Evolutionary conservation across 495 filamentous ascomycete genomes (phyloP), one percentile per base, ranked within the genome.

Genomic region (Trichoderma parareesei): DNA sequence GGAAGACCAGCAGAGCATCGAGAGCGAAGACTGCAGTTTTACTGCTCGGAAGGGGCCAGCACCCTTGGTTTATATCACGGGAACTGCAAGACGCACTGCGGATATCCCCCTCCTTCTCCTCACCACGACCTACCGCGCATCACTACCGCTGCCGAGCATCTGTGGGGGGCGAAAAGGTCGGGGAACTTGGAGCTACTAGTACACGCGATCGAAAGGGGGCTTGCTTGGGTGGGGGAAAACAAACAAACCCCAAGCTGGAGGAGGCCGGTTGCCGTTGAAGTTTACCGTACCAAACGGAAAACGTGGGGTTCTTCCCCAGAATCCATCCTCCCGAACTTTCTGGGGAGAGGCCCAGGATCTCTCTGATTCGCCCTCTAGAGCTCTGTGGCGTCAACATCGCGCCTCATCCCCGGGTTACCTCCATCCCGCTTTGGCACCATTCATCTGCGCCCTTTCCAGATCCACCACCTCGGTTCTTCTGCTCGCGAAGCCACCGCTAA

Each of bases 231-330:
- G 53, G 53, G 53, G 53, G 53, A 38, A 57, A 37, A 33, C 8
- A 37, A 10, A 33, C 27, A 27, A 27, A 27, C 27, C 27, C 27
- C 1, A 11, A 18, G 18, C 48, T 10, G 53, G 18, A 57, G 16
- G 53, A 18, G 16, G 46, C 46, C 3, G 9, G 13, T 18, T 18
- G 46, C 46, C n/a, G 8, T 49, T 18, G 46, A 49, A 18, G 11
- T 44, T 49, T 18, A 4, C 14, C 14, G n/a, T 4, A n/a, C 14
- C 14, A 11, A 9, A 18, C 9, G 18, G 9, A 57, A 35, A 57
- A 57, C 53, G 53, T 57, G 53, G 53, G 53, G 53, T 57, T 27
- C 20, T 57, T 57, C 53, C 53, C 53, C 53, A 57, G 53, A 57
- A 4, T 57, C 53, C 2, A 18, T 7, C 8, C 48, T 20, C 18